phyloP scores from a whole-genome alignment of 2,329 filamentous ascomycete genomes.

The Calonectria pseudoturangicola region DNA sequence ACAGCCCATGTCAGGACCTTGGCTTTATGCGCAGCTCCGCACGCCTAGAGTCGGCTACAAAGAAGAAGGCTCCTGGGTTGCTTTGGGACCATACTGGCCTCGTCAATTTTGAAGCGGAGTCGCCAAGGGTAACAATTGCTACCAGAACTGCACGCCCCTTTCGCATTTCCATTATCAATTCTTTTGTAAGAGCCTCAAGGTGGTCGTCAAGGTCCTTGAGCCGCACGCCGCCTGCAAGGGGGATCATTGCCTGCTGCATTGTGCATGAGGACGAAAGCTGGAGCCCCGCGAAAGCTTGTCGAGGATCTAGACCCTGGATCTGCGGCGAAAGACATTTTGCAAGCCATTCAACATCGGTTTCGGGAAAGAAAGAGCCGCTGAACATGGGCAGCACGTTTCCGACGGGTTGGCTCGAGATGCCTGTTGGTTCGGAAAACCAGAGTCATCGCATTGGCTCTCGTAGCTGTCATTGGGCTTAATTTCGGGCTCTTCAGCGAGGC shows the following conservation, averaged over 20 bases:
- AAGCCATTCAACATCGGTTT: slow-evolving; percentile 44
- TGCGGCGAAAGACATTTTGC: slow-evolving; percentile 41
- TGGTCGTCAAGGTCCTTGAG: slow-evolving; percentile 42
- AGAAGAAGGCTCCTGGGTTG: not conserved
- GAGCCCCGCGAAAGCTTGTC: slow-evolving; percentile 54
- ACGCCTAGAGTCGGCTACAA: slow-evolving; percentile 27
- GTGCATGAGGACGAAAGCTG: slow-evolving; percentile 53
- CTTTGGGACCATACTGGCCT: slow-evolving; percentile 16
- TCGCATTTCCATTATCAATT: slow-evolving; percentile 22
- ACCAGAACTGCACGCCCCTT: slow-evolving; percentile 23
- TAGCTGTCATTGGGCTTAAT: slow-evolving; percentile 29
- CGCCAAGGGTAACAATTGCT: slow-evolving; percentile 17
- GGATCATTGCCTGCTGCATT: slow-evolving; percentile 48
- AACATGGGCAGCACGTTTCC: slow-evolving; percentile 27
- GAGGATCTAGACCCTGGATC: slow-evolving; percentile 53
- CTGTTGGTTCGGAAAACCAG: not conserved
- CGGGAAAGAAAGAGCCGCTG: slow-evolving; percentile 29
- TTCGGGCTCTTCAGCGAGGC: slow-evolving; percentile 30
- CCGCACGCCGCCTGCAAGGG: slow-evolving; percentile 54
- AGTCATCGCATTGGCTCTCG: slow-evolving; percentile 1
- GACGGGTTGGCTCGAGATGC: slow-evolving; percentile 23
- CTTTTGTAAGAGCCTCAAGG: slow-evolving; percentile 18
- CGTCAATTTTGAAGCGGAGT: slow-evolving; percentile 31
- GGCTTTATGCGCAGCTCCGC: slow-evolving; percentile 36
- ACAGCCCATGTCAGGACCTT: slow-evolving; percentile 18